Evolutionary conservation across 768 basidiomycete species (phyloP).

Genomic region (Pleurotus tuoliensis): DNA sequence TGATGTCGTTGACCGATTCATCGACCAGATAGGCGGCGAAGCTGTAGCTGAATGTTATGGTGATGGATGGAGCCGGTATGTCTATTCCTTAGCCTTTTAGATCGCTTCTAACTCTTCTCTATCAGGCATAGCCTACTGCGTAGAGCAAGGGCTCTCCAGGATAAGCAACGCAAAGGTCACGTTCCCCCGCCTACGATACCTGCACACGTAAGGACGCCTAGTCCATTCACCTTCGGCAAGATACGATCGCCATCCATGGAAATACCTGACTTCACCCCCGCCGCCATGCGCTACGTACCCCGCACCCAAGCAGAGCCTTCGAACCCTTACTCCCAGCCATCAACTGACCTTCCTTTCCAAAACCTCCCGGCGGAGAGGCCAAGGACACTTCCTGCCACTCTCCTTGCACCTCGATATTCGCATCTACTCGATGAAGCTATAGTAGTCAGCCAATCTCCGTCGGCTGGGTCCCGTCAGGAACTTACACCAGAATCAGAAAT

Average conservation of each 20-base stretch:
- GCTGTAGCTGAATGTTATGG: conserved; percentile 36
- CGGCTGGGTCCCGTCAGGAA: conserved; percentile 3
- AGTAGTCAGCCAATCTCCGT: conserved; percentile 27
- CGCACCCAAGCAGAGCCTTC: not conserved
- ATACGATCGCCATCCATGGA: conserved; percentile 25
- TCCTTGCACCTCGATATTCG: conserved; percentile 53
- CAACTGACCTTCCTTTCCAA: conserved; percentile 24
- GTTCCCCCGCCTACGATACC: conserved; percentile 53
- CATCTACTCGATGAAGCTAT: conserved; percentile 55
- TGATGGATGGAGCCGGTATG: conserved; percentile 56
- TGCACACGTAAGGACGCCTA: conserved; percentile 9
- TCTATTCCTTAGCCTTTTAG: conserved; percentile 8
- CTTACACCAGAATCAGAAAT: conserved; percentile 1
- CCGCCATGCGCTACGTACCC: conserved; percentile 30
- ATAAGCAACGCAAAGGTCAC: conserved; percentile 54
- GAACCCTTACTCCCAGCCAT: not conserved
- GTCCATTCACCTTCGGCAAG: conserved; percentile 8
- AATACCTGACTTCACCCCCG: conserved; percentile 53
- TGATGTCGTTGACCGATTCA: conserved; percentile 60
- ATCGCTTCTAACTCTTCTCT: not conserved
- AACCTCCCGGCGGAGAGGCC: conserved; percentile 21
- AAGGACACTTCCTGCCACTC: conserved; percentile 32
- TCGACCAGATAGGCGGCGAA: conserved; percentile 43
- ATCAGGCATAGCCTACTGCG: conserved; percentile 47
- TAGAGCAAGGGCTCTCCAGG: conserved; percentile 52